These are phyloP conservation scores for Limtongozyma cylindracea DNA, from an alignment of 805 yeast genomes.

Conservation along the genomic window DNA sequence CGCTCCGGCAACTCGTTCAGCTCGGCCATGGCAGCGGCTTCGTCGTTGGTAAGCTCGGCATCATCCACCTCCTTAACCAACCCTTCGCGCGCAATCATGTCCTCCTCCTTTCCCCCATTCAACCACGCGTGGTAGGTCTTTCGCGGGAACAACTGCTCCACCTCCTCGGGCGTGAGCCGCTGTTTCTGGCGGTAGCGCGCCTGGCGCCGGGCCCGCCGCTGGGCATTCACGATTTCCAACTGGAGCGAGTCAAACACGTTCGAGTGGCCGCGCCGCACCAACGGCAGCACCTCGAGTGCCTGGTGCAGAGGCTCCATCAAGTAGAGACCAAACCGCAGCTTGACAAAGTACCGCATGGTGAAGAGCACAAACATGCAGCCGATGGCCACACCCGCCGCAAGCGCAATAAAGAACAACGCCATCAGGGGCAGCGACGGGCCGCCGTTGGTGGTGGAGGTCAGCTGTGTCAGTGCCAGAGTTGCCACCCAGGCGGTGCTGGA, in stretches of 20 bases:
- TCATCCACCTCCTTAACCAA: conserved; percentile 1
- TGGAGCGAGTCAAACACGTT: no score
- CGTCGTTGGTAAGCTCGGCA: not conserved
- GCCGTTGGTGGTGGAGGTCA: no score
- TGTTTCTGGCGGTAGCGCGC: conserved; percentile 18
- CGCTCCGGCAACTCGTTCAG: no score
- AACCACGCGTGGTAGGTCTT: conserved; percentile 35
- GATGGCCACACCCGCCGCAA: conserved; percentile 32
- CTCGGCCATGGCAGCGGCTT: not conserved
- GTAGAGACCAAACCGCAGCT: conserved; percentile 29
- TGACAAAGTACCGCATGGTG: conserved; percentile 30
- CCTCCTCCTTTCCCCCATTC: conserved; percentile 31
- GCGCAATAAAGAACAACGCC: conserved; percentile 34
- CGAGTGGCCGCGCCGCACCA: no score
- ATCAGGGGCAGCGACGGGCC: no score
- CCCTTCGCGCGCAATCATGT: conserved; percentile 17
- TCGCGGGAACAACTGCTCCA: conserved; percentile 32
- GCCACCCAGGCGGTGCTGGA: no score
- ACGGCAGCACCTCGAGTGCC: conserved; percentile 11
- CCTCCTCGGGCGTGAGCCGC: conserved; percentile 26
- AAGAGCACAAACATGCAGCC: conserved; percentile 31
- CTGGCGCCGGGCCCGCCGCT: conserved; percentile 8
- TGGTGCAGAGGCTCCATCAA: conserved; percentile 7
- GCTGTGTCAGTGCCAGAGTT: no score
- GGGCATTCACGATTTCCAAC: no score